A percentile compares a stretch with the other conserved stretches of the same genome.
Evolutionary conservation across 2,329 filamentous ascomycete genomes (phyloP).

Genomic region (Lecanicillium sp.): DNA sequence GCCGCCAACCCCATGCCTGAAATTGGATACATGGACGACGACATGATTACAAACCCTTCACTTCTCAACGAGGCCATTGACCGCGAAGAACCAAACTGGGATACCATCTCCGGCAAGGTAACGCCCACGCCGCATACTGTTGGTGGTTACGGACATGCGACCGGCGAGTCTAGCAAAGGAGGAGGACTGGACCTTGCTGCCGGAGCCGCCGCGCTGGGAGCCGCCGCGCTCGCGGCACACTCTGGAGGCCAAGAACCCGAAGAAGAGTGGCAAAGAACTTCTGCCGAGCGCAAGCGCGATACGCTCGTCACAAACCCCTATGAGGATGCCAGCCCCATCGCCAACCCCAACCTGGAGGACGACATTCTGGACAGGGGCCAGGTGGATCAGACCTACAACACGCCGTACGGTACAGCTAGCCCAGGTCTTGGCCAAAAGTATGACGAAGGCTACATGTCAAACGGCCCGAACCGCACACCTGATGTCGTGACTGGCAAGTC

Average conservation of each 20-base stretch:
- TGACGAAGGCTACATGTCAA: slow-evolving; percentile 91
- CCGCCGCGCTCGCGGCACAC: slow-evolving; percentile 37
- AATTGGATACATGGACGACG: slow-evolving; percentile 61
- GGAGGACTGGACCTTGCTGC: slow-evolving; percentile 45
- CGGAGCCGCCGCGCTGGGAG: slow-evolving; percentile 48
- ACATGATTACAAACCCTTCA: slow-evolving; percentile 80
- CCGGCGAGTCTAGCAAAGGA: slow-evolving; percentile 26
- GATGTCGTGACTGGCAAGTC: slow-evolving; percentile 52
- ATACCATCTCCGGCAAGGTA: slow-evolving; percentile 50
- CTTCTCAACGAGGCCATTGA: slow-evolving; percentile 69
- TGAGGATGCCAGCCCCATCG: slow-evolving; percentile 58
- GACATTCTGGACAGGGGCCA: slow-evolving; percentile 39
- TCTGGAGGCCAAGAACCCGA: slow-evolving; percentile 52
- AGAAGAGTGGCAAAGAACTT: slow-evolving; percentile 59
- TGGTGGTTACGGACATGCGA: slow-evolving; percentile 19
- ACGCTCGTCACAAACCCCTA: slow-evolving; percentile 63
- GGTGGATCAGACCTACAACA: slow-evolving; percentile 34
- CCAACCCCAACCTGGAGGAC: slow-evolving; percentile 46
- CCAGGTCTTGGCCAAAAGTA: slow-evolving; percentile 54
- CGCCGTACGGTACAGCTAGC: slow-evolving; percentile 48
- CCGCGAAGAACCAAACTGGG: slow-evolving; percentile 20
- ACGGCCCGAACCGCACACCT: slow-evolving; percentile 51
- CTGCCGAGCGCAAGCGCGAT: slow-evolving; percentile 58
- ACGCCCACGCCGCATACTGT: slow-evolving; percentile 39
- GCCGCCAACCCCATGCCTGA: slow-evolving; percentile 68